Conservation (phyloP, 1,139 yeast genomes). For the Sugiyamaella xylanicola region DNA sequence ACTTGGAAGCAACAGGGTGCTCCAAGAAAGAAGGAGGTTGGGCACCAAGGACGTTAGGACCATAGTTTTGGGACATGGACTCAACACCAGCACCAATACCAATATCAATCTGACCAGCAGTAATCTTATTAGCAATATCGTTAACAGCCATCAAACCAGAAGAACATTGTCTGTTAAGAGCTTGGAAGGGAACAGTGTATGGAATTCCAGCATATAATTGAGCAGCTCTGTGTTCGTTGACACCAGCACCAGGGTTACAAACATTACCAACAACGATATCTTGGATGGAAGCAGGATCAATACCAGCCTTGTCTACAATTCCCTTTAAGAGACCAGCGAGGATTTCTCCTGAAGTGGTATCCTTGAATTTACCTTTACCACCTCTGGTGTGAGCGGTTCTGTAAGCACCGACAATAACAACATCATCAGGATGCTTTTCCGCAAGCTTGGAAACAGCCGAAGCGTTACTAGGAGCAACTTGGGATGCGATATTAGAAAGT, state of each 20-base stretch:
- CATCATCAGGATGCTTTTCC: slow-evolving; percentile 78
- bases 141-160: slow-evolving; percentile 90
- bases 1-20: slow-evolving; percentile 57
- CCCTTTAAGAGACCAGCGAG: slow-evolving; percentile 64
- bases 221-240: slow-evolving; percentile 86
- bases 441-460: slow-evolving; percentile 44
- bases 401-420: slow-evolving; percentile 82
- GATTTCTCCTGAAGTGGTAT: slow-evolving; percentile 73
- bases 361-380: slow-evolving; percentile 78
- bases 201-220: slow-evolving; percentile 74
- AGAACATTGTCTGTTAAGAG: slow-evolving; percentile 91
- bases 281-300: slow-evolving; percentile 69
- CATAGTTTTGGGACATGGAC: slow-evolving; percentile 85
- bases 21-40: slow-evolving; percentile 56
- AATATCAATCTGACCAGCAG: slow-evolving; percentile 82
- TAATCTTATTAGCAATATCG: slow-evolving; percentile 86
- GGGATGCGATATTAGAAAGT: slow-evolving; percentile 39
- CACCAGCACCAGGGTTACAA: slow-evolving; percentile 88
- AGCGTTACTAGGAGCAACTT: slow-evolving; percentile 39
- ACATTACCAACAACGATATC: slow-evolving; percentile 90
- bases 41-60: slow-evolving; percentile 67
- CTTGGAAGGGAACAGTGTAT: slow-evolving; percentile 69
- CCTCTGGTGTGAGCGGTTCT: slow-evolving; percentile 89
- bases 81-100: slow-evolving; percentile 94
- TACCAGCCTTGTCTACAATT: slow-evolving; percentile 57